A percentile compares a stretch with the other conserved stretches of the same genome.
These are phyloP conservation scores for Plasmodium falciparum DNA, from an alignment of 169 alveolate genomes.

Conservation along the genomic window DNA sequence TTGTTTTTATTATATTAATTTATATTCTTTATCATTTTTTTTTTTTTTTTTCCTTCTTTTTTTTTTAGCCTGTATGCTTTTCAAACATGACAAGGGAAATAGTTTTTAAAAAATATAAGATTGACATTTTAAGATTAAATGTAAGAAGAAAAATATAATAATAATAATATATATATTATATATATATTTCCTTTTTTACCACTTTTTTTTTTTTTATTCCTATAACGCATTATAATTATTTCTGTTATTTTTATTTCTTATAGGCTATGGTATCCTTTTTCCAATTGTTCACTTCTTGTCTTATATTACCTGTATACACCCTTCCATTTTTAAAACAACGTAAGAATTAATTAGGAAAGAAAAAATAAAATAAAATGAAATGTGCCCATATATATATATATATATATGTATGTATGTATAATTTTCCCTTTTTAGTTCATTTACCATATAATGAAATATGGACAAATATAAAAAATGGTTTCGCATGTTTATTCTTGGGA, in stretches of 20 bases:
- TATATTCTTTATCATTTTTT: background rate
- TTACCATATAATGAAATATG: constrained; percentile 52
- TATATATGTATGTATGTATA: background rate
- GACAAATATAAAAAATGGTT: constrained; percentile 40
- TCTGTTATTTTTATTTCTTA: constrained; percentile 1
- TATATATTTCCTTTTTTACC: background rate
- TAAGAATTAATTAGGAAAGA: background rate
- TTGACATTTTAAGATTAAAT: constrained; percentile 46
- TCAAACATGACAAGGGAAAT: constrained; percentile 74
- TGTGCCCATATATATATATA: too few relatives aligned
- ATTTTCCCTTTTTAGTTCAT: constrained; percentile 14
- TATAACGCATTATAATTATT: too few relatives aligned
- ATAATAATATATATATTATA: background rate
- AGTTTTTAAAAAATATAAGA: constrained; percentile 44
- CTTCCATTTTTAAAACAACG: constrained; percentile 64
- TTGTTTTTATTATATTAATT: background rate
- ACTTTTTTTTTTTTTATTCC: too few relatives aligned
- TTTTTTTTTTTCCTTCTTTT: background rate
- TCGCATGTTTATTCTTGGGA: constrained; percentile 34
- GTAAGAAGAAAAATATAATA: constrained; percentile 16
- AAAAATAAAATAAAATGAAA: too few relatives aligned
- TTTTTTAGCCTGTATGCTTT: constrained; percentile 48
- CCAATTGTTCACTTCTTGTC: constrained; percentile 48
- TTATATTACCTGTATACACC: constrained; percentile 59
- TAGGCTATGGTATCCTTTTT: constrained; percentile 63